Evolutionary conservation across 306 rosid genomes (phyloP).

Genomic region (Medicago lupulina): DNA sequence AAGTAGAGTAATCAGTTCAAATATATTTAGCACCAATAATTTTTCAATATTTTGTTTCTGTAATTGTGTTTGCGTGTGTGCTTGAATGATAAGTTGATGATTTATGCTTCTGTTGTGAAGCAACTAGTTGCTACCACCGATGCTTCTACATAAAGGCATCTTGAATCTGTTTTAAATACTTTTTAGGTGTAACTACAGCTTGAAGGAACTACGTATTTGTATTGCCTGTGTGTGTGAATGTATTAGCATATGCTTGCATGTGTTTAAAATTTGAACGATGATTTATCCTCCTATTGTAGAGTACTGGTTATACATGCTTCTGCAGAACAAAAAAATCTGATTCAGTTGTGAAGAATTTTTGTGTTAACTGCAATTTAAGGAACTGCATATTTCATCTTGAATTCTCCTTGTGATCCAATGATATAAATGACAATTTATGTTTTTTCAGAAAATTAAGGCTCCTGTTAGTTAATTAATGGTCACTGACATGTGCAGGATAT

Average conservation of each 20-base stretch:
- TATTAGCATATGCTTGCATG: conserved; percentile 7
- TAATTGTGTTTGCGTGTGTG: conserved; percentile 12
- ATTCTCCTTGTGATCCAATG: conserved; percentile 8
- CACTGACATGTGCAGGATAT: conserved; percentile 70
- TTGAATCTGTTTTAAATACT: conserved; percentile 25
- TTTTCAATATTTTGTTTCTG: neutral
- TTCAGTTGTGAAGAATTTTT: neutral
- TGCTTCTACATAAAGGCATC: neutral
- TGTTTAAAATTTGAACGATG: conserved; percentile 7
- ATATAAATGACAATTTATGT: neutral
- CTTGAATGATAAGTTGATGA: conserved; percentile 36
- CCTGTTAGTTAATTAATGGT: conserved; percentile 9
- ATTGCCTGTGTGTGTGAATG: conserved; percentile 5
- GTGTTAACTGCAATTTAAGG: neutral
- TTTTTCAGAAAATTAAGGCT: conserved; percentile 12
- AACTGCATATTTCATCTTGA: conserved; percentile 32
- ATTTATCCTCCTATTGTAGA: conserved; percentile 16
- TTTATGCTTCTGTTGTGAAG: conserved; percentile 18
- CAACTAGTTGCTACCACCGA: neutral
- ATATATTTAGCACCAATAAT: conserved; percentile 8
- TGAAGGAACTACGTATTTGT: conserved; percentile 32
- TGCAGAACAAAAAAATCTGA: conserved; percentile 3
- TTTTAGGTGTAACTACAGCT: conserved; percentile 16
- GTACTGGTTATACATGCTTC: conserved; percentile 19
- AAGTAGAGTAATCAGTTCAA: conserved; percentile 31